Conservation (phyloP, 768 basidiomycete species). For the Macrolepiota dolichaula region DNA sequence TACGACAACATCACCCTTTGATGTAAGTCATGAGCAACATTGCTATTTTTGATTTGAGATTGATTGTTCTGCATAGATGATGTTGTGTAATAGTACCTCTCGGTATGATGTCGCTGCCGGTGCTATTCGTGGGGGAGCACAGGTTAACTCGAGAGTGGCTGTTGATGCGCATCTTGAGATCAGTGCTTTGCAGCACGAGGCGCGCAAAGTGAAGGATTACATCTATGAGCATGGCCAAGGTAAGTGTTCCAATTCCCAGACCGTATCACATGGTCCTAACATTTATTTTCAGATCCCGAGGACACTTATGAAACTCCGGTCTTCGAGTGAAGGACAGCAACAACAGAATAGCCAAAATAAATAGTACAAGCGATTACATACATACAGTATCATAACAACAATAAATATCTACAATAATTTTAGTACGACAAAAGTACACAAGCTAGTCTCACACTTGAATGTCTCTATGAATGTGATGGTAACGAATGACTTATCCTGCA, state of each 20-base stretch:
- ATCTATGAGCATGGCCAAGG: conserved; percentile 59
- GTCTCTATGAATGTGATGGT: background rate
- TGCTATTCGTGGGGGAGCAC: conserved; percentile 55
- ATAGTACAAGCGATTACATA: background rate
- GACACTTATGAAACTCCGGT: conserved; percentile 44
- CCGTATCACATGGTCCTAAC: background rate
- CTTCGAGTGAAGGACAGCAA: conserved; percentile 27
- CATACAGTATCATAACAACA: background rate
- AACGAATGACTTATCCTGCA: background rate
- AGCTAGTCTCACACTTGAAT: background rate
- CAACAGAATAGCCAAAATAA: background rate
- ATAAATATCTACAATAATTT: background rate
- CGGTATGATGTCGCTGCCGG: conserved; percentile 62
- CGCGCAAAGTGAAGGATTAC: conserved; percentile 58
- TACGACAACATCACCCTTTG: conserved; percentile 81
- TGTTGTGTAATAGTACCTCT: conserved; percentile 67
- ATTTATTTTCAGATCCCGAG: conserved; percentile 33
- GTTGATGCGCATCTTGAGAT: conserved; percentile 55
- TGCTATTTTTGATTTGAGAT: background rate
- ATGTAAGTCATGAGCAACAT: conserved; percentile 35
- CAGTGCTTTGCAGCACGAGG: conserved; percentile 56
- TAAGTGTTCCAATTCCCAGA: conserved; percentile 17
- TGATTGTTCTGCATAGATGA: conserved; percentile 47
- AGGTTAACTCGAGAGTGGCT: conserved; percentile 49
- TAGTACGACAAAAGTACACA: background rate